Base-by-base conservation (phyloP, 2,329 filamentous ascomycete genomes). In the Aspergillus versicolor region DNA sequence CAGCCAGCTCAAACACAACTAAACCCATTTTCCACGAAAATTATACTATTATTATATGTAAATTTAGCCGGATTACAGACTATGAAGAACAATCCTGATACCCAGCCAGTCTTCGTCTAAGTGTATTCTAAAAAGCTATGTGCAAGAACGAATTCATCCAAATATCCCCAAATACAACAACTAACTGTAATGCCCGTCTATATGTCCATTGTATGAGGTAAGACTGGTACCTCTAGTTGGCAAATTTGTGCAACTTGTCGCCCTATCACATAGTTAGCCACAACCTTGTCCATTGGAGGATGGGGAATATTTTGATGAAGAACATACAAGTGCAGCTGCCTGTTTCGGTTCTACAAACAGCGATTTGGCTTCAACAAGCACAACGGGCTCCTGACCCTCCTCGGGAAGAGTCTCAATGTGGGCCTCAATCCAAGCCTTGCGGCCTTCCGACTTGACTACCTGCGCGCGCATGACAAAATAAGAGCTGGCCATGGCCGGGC, bases 341-440 rank as follows among this genome's bases (percentile, higher is more conserved):
- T 90, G 84, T 75, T 86, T 92, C 30, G 93, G 92, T 75, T 94
- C 91, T 67, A 97, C 84, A 72, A 96, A 97, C 64, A 99, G 76
- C 3, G 88, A 92, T 70, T 89, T 88, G 0, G 91, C 93, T 75
- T 95, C 90, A 7, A 89, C 91, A 58, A 97, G 73, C 47, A 92
- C 82, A 15, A 82, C 75, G 1, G 87, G 86, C 65, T 82, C 79
- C 73, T 87, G 82, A 8, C 85, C 84, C 34, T 85, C 79, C 24
- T 81, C 77, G 57, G 84, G 84, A 59, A 97, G 75, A 54, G 90
- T 88, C 82, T 96, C 92, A 66, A 97, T 87, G 65, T 85, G 84
- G 1, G 91, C 94, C 76, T 90, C 88, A 1, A 97, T 91, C 91
- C 91, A 97, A 12, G 92, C 93, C 79, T 97, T 97, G 61, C 94